phyloP scores from a whole-genome alignment of 306 rosid species.

The Lathyrus tuberosus region DNA sequence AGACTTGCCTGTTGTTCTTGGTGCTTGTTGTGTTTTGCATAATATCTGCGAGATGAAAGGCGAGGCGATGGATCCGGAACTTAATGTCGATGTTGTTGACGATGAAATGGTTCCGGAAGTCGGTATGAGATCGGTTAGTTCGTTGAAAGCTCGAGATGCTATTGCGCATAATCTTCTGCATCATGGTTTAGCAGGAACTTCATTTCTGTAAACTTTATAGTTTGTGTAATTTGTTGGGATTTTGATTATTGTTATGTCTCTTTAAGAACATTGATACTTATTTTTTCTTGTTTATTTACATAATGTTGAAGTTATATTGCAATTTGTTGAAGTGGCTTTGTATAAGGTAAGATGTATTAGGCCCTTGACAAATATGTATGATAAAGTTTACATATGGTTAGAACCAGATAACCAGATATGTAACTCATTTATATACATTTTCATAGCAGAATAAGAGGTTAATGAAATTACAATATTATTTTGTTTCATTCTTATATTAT shows the following conservation, averaged over 20 bases:
- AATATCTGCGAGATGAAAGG: conserved; percentile 82
- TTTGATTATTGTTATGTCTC: conserved; percentile 7
- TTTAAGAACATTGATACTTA: conserved; percentile 30
- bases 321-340: conserved; percentile 54
- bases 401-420: conserved; percentile 27
- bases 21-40: conserved; percentile 95
- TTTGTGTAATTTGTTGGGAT: conserved; percentile 31
- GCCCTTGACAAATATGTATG: conserved; percentile 46
- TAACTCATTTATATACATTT: conserved; percentile 42
- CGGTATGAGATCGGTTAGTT: conserved; percentile 56
- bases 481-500: conserved; percentile 34
- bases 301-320: conserved; percentile 36
- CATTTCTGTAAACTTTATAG: conserved; percentile 54
- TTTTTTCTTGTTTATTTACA: conserved; percentile 45
- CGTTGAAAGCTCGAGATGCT: conserved; percentile 79
- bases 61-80: conserved; percentile 66
- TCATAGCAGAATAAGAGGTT: conserved; percentile 36
- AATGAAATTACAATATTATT: conserved; percentile 39
- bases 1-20: conserved; percentile 84
- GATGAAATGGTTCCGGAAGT: conserved; percentile 83
- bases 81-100: conserved; percentile 58
- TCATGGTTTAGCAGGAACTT: conserved; percentile 91
- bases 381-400: conserved; percentile 43
- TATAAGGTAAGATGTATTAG: conserved; percentile 47
- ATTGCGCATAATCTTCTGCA: conserved; percentile 97